These are phyloP conservation scores for Colletotrichum scovillei DNA, from an alignment of 2,329 filamentous ascomycete species.

Conservation along the genomic window DNA sequence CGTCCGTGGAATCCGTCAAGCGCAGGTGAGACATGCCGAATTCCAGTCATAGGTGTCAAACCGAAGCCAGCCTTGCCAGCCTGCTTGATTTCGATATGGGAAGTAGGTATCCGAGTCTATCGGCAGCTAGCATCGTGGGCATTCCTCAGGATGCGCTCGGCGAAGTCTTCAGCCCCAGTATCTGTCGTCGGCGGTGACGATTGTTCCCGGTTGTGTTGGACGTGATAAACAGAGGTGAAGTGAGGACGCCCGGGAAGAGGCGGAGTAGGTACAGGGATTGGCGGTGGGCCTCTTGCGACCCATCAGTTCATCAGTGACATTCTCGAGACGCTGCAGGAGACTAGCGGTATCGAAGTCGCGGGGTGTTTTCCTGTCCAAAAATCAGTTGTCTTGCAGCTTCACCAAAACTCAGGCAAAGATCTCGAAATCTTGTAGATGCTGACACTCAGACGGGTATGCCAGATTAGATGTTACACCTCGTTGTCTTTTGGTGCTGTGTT, in stretches of 20 bases:
- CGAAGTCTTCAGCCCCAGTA: slow-evolving; percentile 15
- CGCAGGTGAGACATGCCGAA: slow-evolving; percentile 4
- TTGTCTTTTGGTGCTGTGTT: not conserved
- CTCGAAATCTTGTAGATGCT: not conserved
- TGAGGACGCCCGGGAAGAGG: slow-evolving; percentile 4
- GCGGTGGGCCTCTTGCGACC: slow-evolving; percentile 14
- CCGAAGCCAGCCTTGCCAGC: slow-evolving; percentile 1
- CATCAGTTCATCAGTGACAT: slow-evolving; percentile 26
- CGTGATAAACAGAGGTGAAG: no score
- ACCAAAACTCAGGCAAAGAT: not conserved
- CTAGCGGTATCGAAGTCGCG: not conserved
- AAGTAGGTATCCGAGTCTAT: not conserved
- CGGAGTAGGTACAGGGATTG: slow-evolving; percentile 21
- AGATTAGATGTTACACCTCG: not conserved
- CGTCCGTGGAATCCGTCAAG: not conserved
- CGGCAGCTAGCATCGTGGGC: not conserved
- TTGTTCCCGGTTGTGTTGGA: not conserved
- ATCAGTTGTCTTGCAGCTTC: not conserved
- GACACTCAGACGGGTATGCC: not conserved
- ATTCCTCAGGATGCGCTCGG: slow-evolving; percentile 24
- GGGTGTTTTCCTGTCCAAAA: not conserved
- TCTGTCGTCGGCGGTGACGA: slow-evolving; percentile 30
- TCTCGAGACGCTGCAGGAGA: slow-evolving; percentile 16
- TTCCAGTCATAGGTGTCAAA: not conserved
- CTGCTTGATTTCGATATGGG: not conserved